Evolutionary conservation across 495 filamentous ascomycete genomes (phyloP), one percentile per base, ranked within the genome.

Genomic region (Penicillium maclennaniae): DNA sequence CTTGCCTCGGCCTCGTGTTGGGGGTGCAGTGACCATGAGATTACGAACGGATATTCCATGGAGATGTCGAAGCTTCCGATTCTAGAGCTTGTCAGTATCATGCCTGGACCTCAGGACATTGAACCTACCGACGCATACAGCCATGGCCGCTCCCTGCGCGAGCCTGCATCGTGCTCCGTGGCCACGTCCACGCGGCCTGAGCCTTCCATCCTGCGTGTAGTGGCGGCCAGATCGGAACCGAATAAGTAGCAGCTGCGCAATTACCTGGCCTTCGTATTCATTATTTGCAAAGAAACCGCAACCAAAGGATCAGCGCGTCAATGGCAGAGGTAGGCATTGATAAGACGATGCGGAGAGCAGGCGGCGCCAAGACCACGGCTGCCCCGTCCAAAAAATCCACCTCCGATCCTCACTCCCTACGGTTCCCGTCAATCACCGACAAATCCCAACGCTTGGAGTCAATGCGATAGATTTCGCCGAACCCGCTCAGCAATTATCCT

Each of bases 11-110:
- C 80, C 70, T 39, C 82, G 75, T 14, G 65, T 71, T 17, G 71
- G 51, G 15, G 75, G 56, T 17, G 62, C 75, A 20, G 69, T 69
- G 44, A 92, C 83, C 49, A 83, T 80, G 34, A 97, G 74, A 66
- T 97, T 98, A 44, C 93, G 89, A 20, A 97, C 71, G 43, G 87
- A 91, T 44, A 98, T 84, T 46, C 88, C 90, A 56, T 88, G 84
- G 15, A 98, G 77, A 73, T 97, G 91, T 46, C 93, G 84, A 25
- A 98, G 78, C 67, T 87, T 92, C 59, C 91, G 85, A 65, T 95
- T 96, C 83, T 95, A 61, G 14, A 28, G 36, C 15, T 27, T 19
- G 44, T 43, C 9, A 66, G 61, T 43, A 9, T 38, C 1, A 55
- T 49, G n/a, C 23, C 43, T 38, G 28, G 12, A 47, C 19, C 56